Evolutionary conservation across 2,329 filamentous ascomycete genomes (phyloP), one percentile per base, ranked within the genome.

Genomic region (Chrysoporthe austroafricana): DNA sequence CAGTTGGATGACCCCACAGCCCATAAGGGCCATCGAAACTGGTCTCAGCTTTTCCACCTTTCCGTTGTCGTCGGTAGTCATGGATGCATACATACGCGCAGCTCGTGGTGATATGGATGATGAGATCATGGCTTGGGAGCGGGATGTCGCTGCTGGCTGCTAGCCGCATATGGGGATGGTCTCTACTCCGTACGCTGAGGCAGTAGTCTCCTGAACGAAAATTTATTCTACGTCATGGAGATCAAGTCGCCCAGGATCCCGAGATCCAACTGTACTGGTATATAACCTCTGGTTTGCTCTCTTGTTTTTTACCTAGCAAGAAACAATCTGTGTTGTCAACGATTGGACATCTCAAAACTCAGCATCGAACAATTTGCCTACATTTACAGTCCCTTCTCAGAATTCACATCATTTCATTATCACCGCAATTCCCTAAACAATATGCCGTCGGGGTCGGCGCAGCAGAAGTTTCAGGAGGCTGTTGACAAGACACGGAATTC

Each of bases 391-490:
- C 26, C 26, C 26, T 26, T 26, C 26, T 26, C 26, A 26, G 26
- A 26, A 52, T 52, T 21, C 21, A 26, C 21, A 3, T 11, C 48
- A 4, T 32, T 26, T 4, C n/a, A 13, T 52, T 2, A 52, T 32
- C 16, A n/a, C 34, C 13, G 32, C 13, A 13, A 13, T 7, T 21
- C 13, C 7, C 52, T 4, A 39, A 4, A 42, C n/a, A 56, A 16
- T 3, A 63, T 63, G 61, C 48, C 61, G 5, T 44, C 54, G 26
- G 63, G 66, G 18, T 43, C 63, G 18, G 66, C 63, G 18, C 62
- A 68, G 63, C 58, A 68, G 18, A 68, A 68, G 36, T 68, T 68
- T 42, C 11, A 57, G 34, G 63, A 62, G 43, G 66, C 66, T 1
- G 66, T 68, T 13, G 63, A 21, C 11, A 58, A 57, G 63, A 68